Evolutionary conservation across 1,284 basidiomycete genomes (phyloP).

Genomic region (Hemileia vastatrix): DNA sequence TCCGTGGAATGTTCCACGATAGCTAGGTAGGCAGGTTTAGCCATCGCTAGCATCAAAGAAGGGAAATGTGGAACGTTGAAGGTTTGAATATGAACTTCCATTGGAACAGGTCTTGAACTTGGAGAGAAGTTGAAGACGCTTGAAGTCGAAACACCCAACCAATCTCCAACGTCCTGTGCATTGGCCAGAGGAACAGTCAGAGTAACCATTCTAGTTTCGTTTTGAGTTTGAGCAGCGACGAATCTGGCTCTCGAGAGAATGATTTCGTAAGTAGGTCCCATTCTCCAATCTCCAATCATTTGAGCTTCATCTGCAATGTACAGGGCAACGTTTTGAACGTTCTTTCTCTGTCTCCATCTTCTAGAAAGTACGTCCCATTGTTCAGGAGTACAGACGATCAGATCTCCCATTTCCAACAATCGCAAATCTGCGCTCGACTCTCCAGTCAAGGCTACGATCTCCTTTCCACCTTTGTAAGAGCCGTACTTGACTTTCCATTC

Average conservation of each 20-base stretch:
- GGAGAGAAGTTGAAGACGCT: conserved; percentile 97
- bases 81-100: conserved; percentile 93
- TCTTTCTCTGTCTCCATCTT: conserved; percentile 91
- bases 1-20: conserved; percentile 76
- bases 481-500: conserved; percentile 85
- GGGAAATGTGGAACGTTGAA: conserved; percentile 96
- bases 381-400: conserved; percentile 81
- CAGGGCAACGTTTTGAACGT: conserved; percentile 82
- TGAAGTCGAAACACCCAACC: conserved; percentile 86
- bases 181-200: conserved; percentile 90
- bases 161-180: conserved; percentile 87
- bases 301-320: conserved; percentile 93
- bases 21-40: conserved; percentile 89
- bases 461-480: conserved; percentile 72
- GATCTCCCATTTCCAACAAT: conserved; percentile 74
- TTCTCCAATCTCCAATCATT: conserved; percentile 71
- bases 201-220: conserved; percentile 81
- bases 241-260: conserved; percentile 88
- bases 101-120: conserved; percentile 81
- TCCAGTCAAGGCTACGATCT: conserved; percentile 82
- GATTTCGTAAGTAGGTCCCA: conserved; percentile 91
- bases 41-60: conserved; percentile 96
- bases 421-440: conserved; percentile 86
- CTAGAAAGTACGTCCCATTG: conserved; percentile 93
- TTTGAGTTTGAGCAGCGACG: conserved; percentile 85